phyloP scores from a whole-genome alignment of 1,139 yeast genomes.

The Saccharomyces pastorianus region DNA sequence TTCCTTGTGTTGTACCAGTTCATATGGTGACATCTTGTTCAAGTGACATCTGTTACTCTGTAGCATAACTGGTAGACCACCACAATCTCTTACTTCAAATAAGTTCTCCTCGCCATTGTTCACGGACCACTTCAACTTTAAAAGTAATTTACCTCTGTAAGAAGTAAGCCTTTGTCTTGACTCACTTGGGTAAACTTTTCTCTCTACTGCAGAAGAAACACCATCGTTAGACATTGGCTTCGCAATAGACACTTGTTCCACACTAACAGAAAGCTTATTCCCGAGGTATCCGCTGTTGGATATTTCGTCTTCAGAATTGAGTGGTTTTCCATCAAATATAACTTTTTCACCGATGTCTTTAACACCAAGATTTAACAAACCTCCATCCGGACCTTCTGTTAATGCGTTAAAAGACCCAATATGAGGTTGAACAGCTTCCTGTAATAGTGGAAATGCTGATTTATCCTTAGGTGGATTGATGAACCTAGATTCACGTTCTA shows the following conservation, averaged over 20 bases:
- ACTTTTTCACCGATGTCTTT: slow-evolving; percentile 82
- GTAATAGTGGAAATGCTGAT: slow-evolving; percentile 70
- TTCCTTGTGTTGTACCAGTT: slow-evolving; percentile 70
- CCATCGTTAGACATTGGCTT: slow-evolving; percentile 78
- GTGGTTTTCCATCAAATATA: slow-evolving; percentile 62
- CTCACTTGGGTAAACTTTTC: slow-evolving; percentile 80
- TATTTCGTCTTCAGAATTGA: slow-evolving; percentile 11
- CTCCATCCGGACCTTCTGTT: slow-evolving; percentile 80
- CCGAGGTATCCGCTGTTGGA: slow-evolving; percentile 51
- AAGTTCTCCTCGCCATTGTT: slow-evolving; percentile 74
- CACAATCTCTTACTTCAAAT: slow-evolving; percentile 82
- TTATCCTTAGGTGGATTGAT: slow-evolving; percentile 83
- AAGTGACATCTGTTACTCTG: slow-evolving; percentile 86
- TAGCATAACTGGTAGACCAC: slow-evolving; percentile 86
- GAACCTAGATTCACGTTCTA: slow-evolving; percentile 81
- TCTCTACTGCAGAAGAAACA: slow-evolving; percentile 53
- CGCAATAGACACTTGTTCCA: slow-evolving; percentile 78
- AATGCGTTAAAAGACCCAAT: slow-evolving; percentile 93
- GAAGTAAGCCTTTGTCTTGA: slow-evolving; percentile 83
- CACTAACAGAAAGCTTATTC: slow-evolving; percentile 69
- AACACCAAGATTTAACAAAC: slow-evolving; percentile 75
- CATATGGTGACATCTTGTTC: slow-evolving; percentile 71
- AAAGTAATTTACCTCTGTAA: slow-evolving; percentile 63
- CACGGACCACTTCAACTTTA: slow-evolving; percentile 76
- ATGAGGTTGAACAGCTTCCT: slow-evolving; percentile 90